Evolutionary conservation across 441 rosid genomes (phyloP).

Genomic region (Gossypium armourianum): DNA sequence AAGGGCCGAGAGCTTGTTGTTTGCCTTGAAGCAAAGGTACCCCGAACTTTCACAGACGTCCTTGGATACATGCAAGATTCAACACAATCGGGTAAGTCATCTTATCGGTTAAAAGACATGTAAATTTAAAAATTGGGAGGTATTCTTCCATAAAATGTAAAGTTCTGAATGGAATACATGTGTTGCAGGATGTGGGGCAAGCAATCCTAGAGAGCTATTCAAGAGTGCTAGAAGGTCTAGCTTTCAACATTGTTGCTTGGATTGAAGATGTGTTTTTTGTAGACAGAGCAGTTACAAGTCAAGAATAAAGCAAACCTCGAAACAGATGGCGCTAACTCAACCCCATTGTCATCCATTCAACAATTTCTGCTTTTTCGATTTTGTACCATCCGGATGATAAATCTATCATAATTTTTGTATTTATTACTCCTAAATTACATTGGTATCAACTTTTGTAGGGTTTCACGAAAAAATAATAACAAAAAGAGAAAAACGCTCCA

Average conservation of each 20-base stretch:
- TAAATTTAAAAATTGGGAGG: not conserved
- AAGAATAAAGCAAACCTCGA: conserved; percentile 20
- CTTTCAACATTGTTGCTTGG: conserved; percentile 91
- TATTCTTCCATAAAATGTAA: not conserved
- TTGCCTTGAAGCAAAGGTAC: conserved; percentile 52
- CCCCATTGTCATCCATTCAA: not conserved
- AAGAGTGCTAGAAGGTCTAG: conserved; percentile 81
- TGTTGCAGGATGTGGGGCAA: conserved; percentile 78
- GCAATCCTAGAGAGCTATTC: conserved; percentile 86
- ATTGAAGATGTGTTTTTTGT: conserved; percentile 77
- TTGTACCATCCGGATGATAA: not conserved
- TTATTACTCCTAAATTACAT: not conserved
- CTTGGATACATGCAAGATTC: conserved; percentile 63
- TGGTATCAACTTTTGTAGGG: not conserved
- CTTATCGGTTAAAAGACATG: not conserved
- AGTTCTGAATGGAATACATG: not conserved
- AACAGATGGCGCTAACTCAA: conserved; percentile 12
- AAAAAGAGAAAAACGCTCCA: not conserved
- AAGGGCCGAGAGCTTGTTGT: conserved; percentile 51
- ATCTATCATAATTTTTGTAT: not conserved
- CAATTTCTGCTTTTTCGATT: conserved; percentile 4
- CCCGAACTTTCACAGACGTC: conserved; percentile 61
- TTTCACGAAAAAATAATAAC: not conserved
- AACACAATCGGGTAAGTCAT: conserved; percentile 40
- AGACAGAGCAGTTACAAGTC: conserved; percentile 49